Conservation (phyloP, 352 stramenopile species). For the Pseudoperonospora humuli region DNA sequence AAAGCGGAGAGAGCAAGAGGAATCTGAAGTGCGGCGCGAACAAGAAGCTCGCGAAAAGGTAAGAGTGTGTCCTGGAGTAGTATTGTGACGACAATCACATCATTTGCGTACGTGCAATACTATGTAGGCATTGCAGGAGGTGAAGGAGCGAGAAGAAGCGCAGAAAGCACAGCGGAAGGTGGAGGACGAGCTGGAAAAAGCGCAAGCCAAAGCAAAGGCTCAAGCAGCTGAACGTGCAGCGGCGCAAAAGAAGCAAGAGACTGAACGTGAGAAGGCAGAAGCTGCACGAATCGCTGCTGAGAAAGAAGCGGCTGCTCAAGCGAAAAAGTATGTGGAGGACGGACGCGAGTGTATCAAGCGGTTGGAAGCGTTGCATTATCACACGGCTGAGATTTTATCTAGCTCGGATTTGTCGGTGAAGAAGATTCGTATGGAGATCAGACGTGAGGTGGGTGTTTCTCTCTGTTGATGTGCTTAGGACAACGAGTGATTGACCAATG, state of each 20-base stretch:
- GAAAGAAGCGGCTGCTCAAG: conserved; percentile 23
- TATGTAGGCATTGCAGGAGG: conserved; percentile 17
- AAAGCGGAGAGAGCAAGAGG: conserved; percentile 26
- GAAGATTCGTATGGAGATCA: conserved; percentile 61
- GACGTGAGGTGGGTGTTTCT: conserved; percentile 32
- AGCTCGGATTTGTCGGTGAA: conserved; percentile 46
- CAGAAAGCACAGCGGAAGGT: conserved; percentile 17
- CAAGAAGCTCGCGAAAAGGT: conserved; percentile 38
- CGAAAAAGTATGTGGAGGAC: conserved; percentile 40
- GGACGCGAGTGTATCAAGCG: conserved; percentile 37
- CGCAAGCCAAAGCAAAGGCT: conserved; percentile 25
- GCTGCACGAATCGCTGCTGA: conserved; percentile 29
- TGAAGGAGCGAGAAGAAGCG: conserved; percentile 21
- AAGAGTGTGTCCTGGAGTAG: background rate
- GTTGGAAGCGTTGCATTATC: conserved; percentile 41
- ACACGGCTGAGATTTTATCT: conserved; percentile 40
- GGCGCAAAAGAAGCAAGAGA: conserved; percentile 25
- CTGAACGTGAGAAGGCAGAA: conserved; percentile 24
- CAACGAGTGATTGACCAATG: background rate
- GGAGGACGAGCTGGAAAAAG: conserved; percentile 22
- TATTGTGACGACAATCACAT: conserved; percentile 1
- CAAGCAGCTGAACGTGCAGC: conserved; percentile 22
- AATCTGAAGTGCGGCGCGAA: conserved; percentile 19
- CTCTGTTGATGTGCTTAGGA: background rate
- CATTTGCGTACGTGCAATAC: no score